Percentiles rank a stretch among this genome's conserved stretches.
These are phyloP conservation scores for Tricholoma terreum DNA, from an alignment of 768 basidiomycete species.

Conservation along the genomic window DNA sequence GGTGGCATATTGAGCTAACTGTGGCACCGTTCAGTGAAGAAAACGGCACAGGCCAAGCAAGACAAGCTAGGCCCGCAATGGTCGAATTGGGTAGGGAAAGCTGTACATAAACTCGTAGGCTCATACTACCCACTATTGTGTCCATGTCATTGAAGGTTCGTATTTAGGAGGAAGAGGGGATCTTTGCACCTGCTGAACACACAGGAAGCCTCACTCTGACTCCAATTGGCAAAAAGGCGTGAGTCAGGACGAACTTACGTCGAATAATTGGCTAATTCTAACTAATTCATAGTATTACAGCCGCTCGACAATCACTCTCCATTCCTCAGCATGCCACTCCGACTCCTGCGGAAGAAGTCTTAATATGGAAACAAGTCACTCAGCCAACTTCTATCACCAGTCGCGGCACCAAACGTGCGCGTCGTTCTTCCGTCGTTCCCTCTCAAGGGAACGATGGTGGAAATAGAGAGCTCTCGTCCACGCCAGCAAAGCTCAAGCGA, in stretches of 20 bases:
- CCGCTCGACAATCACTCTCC: constrained; percentile 31
- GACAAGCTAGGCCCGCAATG: constrained; percentile 49
- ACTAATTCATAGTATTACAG: constrained; percentile 34
- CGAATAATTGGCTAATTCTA: too few relatives aligned
- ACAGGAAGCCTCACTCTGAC: constrained; percentile 40
- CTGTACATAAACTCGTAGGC: constrained; percentile 43
- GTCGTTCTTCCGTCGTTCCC: constrained; percentile 9
- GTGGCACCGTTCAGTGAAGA: constrained; percentile 35
- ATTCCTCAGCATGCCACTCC: constrained; percentile 20
- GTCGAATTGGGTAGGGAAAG: constrained; percentile 45
- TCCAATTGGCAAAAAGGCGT: constrained; percentile 44
- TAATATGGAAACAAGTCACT: constrained; percentile 38
- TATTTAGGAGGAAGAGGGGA: constrained; percentile 41
- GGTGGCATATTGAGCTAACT: not conserved
- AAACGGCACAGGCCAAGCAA: constrained; percentile 39
- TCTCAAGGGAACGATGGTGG: not conserved
- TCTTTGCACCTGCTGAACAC: constrained; percentile 34
- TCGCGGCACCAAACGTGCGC: constrained; percentile 23
- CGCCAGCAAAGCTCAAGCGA: constrained; percentile 19
- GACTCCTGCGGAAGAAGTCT: constrained; percentile 30
- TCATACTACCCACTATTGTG: not conserved
- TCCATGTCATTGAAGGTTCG: not conserved
- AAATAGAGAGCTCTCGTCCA: constrained; percentile 6
- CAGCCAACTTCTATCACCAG: constrained; percentile 15
- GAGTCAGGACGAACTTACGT: too few relatives aligned